phyloP scores from a whole-genome alignment of 1,284 basidiomycete species.

The Ganoderma lucidum region DNA sequence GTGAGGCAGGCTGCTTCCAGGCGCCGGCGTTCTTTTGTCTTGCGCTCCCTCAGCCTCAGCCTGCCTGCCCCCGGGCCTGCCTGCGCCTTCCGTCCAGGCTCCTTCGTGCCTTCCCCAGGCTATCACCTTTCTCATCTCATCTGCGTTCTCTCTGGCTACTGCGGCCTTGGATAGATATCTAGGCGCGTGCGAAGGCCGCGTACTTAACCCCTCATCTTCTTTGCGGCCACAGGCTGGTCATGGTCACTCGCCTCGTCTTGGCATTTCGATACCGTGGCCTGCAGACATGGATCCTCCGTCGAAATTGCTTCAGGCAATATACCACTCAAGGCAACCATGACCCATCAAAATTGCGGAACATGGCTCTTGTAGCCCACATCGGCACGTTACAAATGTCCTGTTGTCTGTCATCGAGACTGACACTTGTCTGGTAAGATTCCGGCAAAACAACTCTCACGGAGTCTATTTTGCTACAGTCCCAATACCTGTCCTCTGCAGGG shows the following conservation, averaged over 20 bases:
- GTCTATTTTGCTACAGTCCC: slow-evolving; percentile 82
- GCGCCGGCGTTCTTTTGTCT: slow-evolving; percentile 16
- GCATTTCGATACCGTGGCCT: slow-evolving; percentile 21
- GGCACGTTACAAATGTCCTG: slow-evolving; percentile 52
- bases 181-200: slow-evolving; percentile 4
- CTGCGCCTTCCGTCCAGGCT: neutral
- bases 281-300: slow-evolving; percentile 23
- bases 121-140: neutral
- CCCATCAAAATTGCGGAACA: slow-evolving; percentile 67
- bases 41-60: neutral
- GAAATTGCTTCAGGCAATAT: slow-evolving; percentile 39
- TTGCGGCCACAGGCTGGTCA: slow-evolving; percentile 15
- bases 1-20: slow-evolving; percentile 14
- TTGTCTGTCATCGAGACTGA: neutral
- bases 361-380: slow-evolving; percentile 87
- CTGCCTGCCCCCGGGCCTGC: no score
- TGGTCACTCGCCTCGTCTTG: slow-evolving; percentile 21
- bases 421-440: slow-evolving; percentile 68
- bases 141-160: slow-evolving; percentile 9
- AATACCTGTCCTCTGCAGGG: slow-evolving; percentile 77
- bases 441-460: slow-evolving; percentile 93
- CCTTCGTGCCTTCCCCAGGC: neutral
- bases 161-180: neutral
- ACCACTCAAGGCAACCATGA: slow-evolving; percentile 48
- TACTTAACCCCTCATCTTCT: neutral